A percentile compares a stretch with the other conserved stretches of the same genome.
Conservation (phyloP, 352 stramenopile species). For the Pythium insidiosum region DNA sequence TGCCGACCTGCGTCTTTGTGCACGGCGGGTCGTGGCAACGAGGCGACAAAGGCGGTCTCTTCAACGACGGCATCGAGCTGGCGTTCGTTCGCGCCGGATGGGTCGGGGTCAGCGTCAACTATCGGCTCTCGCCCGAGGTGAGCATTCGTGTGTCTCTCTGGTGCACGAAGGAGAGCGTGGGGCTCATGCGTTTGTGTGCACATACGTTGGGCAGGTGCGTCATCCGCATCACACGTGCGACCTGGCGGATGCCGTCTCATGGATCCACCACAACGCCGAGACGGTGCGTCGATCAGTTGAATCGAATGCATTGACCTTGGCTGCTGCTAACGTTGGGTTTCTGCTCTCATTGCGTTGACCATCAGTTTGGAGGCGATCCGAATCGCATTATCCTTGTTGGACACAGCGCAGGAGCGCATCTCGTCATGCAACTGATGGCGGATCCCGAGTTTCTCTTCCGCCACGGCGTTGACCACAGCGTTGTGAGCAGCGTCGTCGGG, state of each 20-base stretch:
- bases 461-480: slow-evolving; percentile 21
- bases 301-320: too few relatives aligned
- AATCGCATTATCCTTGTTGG: slow-evolving; percentile 51
- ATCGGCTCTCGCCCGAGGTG: slow-evolving; percentile 72
- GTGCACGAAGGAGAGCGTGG: not conserved
- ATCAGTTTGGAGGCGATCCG: slow-evolving; percentile 65
- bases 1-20: slow-evolving; percentile 72
- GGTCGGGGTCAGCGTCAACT: slow-evolving; percentile 71
- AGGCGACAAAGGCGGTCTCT: slow-evolving; percentile 58
- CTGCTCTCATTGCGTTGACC: not conserved
- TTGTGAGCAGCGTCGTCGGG: slow-evolving; percentile 50
- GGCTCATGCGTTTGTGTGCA: not conserved
- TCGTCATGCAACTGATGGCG: slow-evolving; percentile 60
- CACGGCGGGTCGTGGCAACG: slow-evolving; percentile 82
- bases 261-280: slow-evolving; percentile 54
- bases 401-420: slow-evolving; percentile 73
- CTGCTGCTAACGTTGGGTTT: not conserved
- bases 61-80: slow-evolving; percentile 58
- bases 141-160: too few relatives aligned
- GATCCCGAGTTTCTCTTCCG: slow-evolving; percentile 41
- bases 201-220: slow-evolving; percentile 13
- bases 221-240: slow-evolving; percentile 68
- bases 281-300: slow-evolving; percentile 26
- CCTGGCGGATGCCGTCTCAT: slow-evolving; percentile 46
- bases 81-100: slow-evolving; percentile 43